A percentile compares a stretch with the other conserved stretches of the same genome.
Conservation (phyloP, 2,329 filamentous ascomycete genomes). For the Cladorrhinum sp. region DNA sequence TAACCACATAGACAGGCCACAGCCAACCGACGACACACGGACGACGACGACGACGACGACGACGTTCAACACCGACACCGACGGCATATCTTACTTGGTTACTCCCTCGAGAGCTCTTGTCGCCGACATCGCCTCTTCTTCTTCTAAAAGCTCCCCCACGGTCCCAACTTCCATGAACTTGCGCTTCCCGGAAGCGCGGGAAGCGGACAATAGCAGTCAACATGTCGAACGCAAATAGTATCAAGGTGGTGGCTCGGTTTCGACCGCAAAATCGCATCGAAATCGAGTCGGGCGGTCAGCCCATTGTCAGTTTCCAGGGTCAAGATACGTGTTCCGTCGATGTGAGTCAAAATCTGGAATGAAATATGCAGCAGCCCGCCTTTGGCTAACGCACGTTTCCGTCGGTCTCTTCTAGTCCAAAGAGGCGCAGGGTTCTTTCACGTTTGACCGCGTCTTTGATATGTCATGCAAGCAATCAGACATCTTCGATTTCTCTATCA, state of each 20-base stretch:
- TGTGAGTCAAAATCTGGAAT: slow-evolving; percentile 52
- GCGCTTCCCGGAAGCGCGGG: slow-evolving; percentile 29
- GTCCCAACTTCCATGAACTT: slow-evolving; percentile 28
- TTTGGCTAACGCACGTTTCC: background rate
- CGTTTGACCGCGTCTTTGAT: slow-evolving; percentile 96
- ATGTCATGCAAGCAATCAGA: slow-evolving; percentile 88
- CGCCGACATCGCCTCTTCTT: background rate
- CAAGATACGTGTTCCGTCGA: slow-evolving; percentile 85
- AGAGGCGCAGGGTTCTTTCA: slow-evolving; percentile 82
- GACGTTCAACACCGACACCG: background rate
- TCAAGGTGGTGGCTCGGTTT: slow-evolving; percentile 95
- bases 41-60: background rate
- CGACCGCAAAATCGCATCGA: slow-evolving; percentile 95
- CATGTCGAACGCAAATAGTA: slow-evolving; percentile 62
- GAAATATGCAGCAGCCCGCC: background rate
- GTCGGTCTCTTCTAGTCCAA: slow-evolving; percentile 58
- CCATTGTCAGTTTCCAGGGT: slow-evolving; percentile 84
- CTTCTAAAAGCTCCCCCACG: slow-evolving; percentile 5
- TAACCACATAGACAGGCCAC: background rate
- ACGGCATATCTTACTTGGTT: background rate
- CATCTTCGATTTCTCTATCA: slow-evolving; percentile 98
- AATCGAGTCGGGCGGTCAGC: slow-evolving; percentile 82
- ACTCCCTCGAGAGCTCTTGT: background rate
- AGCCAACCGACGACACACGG: background rate
- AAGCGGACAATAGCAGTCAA: slow-evolving; percentile 33